Conservation (phyloP, 2,329 filamentous ascomycete species). For the Sarocladium brachiariae region DNA sequence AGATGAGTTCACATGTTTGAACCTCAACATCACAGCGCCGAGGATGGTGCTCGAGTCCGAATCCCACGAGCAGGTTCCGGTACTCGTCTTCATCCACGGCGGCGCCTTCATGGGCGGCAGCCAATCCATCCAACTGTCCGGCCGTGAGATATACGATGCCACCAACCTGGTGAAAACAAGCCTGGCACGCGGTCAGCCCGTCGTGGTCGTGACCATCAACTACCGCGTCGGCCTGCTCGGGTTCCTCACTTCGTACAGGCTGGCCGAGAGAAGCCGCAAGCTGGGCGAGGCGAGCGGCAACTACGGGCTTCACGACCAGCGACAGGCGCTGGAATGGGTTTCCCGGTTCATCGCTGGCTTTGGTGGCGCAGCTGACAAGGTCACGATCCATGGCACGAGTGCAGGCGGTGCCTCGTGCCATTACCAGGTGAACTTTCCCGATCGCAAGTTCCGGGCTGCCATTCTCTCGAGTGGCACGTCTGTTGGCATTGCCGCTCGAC, state of each 20-base stretch:
- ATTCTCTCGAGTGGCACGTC: constrained; percentile 3
- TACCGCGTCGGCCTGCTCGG: background rate
- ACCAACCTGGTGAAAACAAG: background rate
- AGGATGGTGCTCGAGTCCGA: background rate
- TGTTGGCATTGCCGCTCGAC: background rate
- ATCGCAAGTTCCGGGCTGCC: background rate
- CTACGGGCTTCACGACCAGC: constrained; percentile 7
- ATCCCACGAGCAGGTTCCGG: background rate
- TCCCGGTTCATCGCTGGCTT: background rate
- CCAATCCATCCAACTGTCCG: background rate
- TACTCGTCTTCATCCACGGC: constrained; percentile 4
- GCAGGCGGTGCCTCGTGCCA: constrained; percentile 3
- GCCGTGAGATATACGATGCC: background rate
- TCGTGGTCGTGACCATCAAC: background rate
- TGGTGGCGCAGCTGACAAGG: background rate
- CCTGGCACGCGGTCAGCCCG: background rate
- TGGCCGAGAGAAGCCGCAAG: background rate
- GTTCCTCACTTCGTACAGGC: background rate
- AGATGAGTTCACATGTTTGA: constrained; percentile 1
- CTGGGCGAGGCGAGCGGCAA: constrained; percentile 2
- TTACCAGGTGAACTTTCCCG: constrained; percentile 3
- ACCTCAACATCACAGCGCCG: background rate
- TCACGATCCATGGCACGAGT: constrained; percentile 1
- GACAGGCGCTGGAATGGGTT: constrained; percentile 8
- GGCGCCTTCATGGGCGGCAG: constrained; percentile 5